These are phyloP conservation scores for Megacollybia marginata DNA, from an alignment of 768 basidiomycete genomes.

Conservation along the genomic window DNA sequence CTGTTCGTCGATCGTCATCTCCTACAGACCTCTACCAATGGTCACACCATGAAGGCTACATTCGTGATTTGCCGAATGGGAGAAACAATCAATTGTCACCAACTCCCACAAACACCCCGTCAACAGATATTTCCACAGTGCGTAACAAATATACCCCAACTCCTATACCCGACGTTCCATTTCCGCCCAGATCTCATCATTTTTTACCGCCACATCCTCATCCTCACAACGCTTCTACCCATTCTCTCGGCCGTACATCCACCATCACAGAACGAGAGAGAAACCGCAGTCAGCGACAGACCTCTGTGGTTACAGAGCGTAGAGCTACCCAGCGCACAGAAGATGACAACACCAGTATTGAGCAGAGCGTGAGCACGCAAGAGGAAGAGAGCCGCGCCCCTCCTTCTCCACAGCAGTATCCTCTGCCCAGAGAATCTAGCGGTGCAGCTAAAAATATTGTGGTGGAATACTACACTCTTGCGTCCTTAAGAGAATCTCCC, in stretches of 20 bases:
- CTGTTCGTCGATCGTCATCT: conserved; percentile 28
- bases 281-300: too few species aligned
- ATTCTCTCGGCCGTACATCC: too few species aligned
- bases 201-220: too few species aligned
- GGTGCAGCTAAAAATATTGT: too few species aligned
- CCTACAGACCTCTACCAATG: conserved; percentile 38
- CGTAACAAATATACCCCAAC: too few species aligned
- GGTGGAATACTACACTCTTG: conserved; percentile 33
- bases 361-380: conserved; percentile 30
- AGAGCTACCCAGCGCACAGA: conserved; percentile 30
- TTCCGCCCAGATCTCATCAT: background rate
- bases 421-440: too few species aligned
- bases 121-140: too few species aligned
- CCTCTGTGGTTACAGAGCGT: too few species aligned
- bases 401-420: conserved; percentile 5
- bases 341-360: conserved; percentile 40
- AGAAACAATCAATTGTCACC: conserved; percentile 31
- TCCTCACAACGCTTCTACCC: too few species aligned
- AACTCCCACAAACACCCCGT: too few species aligned
- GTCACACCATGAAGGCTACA: conserved; percentile 23
- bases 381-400: conserved; percentile 59
- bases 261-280: too few species aligned
- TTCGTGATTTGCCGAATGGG: conserved; percentile 23
- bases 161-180: too few species aligned
- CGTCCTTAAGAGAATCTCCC: conserved; percentile 38